Evolutionary conservation across 257 asterid species (phyloP).

Genomic region (Ophiorrhiza pumila): DNA sequence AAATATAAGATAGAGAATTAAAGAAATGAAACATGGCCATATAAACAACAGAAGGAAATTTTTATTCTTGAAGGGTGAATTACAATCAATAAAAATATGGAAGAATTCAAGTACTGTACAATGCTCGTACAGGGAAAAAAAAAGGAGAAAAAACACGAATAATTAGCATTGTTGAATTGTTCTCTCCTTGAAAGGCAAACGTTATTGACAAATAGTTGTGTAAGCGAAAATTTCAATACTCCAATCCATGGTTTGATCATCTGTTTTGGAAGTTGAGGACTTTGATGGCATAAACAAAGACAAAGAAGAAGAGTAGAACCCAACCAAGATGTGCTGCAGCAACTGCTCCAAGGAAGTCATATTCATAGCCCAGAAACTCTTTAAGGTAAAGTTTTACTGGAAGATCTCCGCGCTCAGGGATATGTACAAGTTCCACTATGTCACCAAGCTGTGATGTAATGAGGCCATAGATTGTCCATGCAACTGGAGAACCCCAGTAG

Average conservation of each 20-base stretch:
- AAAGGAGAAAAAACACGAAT: too few species aligned
- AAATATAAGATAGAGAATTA: too few species aligned
- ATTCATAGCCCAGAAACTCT: constrained; percentile 43
- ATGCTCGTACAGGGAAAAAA: not conserved
- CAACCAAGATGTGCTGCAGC: constrained; percentile 65
- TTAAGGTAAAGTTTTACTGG: constrained; percentile 53
- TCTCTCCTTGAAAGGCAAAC: not conserved
- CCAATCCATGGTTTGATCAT: constrained; percentile 13
- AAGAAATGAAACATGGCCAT: not conserved
- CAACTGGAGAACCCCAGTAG: constrained; percentile 79
- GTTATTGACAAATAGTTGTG: not conserved
- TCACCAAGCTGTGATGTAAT: constrained; percentile 72
- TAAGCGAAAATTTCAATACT: not conserved
- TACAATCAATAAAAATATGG: not conserved
- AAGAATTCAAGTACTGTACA: not conserved
- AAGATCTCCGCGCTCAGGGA: constrained; percentile 47
- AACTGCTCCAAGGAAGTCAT: constrained; percentile 59
- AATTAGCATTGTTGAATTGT: not conserved
- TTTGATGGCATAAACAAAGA: constrained; percentile 63
- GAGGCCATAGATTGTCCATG: constrained; percentile 84
- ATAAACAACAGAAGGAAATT: constrained; percentile 1
- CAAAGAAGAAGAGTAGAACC: constrained; percentile 56
- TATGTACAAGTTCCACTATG: constrained; percentile 30
- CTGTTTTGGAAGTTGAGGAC: constrained; percentile 69
- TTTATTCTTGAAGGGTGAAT: not conserved